Percentiles rank a stretch among this genome's conserved stretches.
Evolutionary conservation across 371 early-diverging fungal genomes (phyloP).

Genomic region (Funneliformis caledonium): DNA sequence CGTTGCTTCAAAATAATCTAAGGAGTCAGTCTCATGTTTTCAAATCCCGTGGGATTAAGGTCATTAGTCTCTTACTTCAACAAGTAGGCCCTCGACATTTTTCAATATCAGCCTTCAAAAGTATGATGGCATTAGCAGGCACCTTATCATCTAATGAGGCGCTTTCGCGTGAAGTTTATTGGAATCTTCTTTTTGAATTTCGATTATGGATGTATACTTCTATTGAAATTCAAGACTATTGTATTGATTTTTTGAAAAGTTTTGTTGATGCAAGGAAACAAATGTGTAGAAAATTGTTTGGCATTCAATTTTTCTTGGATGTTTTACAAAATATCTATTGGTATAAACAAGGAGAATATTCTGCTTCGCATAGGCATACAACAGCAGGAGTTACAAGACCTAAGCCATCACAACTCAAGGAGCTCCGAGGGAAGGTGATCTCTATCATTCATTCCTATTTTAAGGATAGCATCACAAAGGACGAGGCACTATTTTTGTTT

Average conservation of each 20-base stretch:
- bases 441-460: slow-evolving; percentile 40
- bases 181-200: slow-evolving; percentile 50
- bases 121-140: slow-evolving; percentile 44
- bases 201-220: slow-evolving; percentile 53
- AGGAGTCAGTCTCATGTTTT: slow-evolving; percentile 50
- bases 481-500: slow-evolving; percentile 41
- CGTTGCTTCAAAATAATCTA: slow-evolving; percentile 47
- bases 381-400: slow-evolving; percentile 37
- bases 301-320: slow-evolving; percentile 52
- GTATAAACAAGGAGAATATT: slow-evolving; percentile 45
- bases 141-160: slow-evolving; percentile 37
- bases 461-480: slow-evolving; percentile 18
- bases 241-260: slow-evolving; percentile 48
- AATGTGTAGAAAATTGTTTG: slow-evolving; percentile 47
- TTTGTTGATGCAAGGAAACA: slow-evolving; percentile 44
- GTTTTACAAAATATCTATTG: slow-evolving; percentile 51
- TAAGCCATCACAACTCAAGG: slow-evolving; percentile 39
- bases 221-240: slow-evolving; percentile 49
- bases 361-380: slow-evolving; percentile 46
- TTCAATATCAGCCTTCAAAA: slow-evolving; percentile 44
- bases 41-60: slow-evolving; percentile 47
- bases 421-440: slow-evolving; percentile 43
- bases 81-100: slow-evolving; percentile 49
- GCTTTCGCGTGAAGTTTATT: slow-evolving; percentile 41
- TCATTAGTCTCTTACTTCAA: slow-evolving; percentile 52